Percentiles rank a stretch among this genome's conserved stretches.
Conservation (phyloP, 148 eudicot species). For the Limonium bicolor region DNA sequence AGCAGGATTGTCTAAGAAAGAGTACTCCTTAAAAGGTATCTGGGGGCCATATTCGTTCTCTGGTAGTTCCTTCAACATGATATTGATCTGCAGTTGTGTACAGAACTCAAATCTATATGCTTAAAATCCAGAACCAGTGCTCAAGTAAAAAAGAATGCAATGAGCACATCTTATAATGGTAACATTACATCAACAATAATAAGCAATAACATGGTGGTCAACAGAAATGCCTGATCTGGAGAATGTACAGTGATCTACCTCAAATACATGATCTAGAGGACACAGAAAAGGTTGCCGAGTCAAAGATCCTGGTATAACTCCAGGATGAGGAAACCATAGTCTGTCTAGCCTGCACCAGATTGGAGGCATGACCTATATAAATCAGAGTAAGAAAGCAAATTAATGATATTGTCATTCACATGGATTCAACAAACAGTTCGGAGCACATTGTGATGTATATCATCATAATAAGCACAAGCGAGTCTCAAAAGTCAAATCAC, state of each 20-base stretch:
- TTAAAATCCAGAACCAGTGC: background rate
- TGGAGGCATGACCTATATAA: slow-evolving; percentile 97
- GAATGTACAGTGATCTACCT: slow-evolving; percentile 35
- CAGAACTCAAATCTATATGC: background rate
- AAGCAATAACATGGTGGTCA: background rate
- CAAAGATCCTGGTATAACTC: slow-evolving; percentile 53
- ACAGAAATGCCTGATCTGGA: background rate
- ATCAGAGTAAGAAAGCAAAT: slow-evolving; percentile 26
- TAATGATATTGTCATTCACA: slow-evolving; percentile 16
- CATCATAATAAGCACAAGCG: too few relatives aligned
- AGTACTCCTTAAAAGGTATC: slow-evolving; percentile 70
- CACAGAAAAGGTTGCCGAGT: slow-evolving; percentile 88
- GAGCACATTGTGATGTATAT: too few relatives aligned
- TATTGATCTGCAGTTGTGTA: slow-evolving; percentile 42
- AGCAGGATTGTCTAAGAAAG: slow-evolving; percentile 72
- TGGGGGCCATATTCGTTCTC: slow-evolving; percentile 66
- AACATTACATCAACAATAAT: background rate
- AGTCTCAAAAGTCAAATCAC: too few relatives aligned
- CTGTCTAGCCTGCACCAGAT: slow-evolving; percentile 99
- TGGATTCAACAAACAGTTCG: too few relatives aligned
- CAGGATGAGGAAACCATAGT: slow-evolving; percentile 99
- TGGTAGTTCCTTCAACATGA: slow-evolving; percentile 55
- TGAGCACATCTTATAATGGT: background rate
- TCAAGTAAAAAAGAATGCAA: background rate
- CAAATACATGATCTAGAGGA: slow-evolving; percentile 94